Base-by-base conservation (phyloP, 2,329 filamentous ascomycete species). In the Diaporthe velutina region DNA sequence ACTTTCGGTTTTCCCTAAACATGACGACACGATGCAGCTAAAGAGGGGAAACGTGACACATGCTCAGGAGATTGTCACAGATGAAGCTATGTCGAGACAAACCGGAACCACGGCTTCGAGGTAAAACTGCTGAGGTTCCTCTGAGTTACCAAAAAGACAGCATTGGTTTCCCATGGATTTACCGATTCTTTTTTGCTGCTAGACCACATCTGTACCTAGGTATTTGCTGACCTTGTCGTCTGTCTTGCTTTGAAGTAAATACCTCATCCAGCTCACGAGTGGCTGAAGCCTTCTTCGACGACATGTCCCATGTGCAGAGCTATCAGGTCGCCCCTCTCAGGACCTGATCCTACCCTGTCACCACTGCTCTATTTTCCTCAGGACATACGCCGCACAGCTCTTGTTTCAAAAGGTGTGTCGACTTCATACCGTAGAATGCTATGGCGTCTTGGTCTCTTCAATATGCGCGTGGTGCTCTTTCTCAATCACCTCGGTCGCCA, bases 21-120 rank as follows among this genome's bases (percentile, higher is more conserved):
- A 67, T 67, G 61, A 67, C 64, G 64, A 67, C 64, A 52, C 45
- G 22, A 30, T 17, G 30, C 30, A 38, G 30, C 45, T 28, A 52
- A 52, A 67, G 45, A 67, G 64, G 45, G 64, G 64, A 52, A 52
- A 19, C 19, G 64, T 38, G 10, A 52, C 45, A 67, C 30, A 17
- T 19, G 15, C n/a, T 15, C 7, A 3, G n/a, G 30, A 17, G 12
- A n/a, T n/a, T 25, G 15, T 17, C 33, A 17, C 7, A 40, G 9
- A 38, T 22, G 12, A 22, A 25, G 22, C 10, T 25, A 38, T 2
- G 6, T 58, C 13, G 33, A 38, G 10, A 38, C 30, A 19, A 30
- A 3, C 4, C 13, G 15, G 25, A 52, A 52, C 6, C 9, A 52
- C 22, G 0, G n/a, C 15, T 17, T 22, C 22, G 54, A 57, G 54